Conservation (phyloP, 768 basidiomycete species). For the Boletus vinaceobasis region DNA sequence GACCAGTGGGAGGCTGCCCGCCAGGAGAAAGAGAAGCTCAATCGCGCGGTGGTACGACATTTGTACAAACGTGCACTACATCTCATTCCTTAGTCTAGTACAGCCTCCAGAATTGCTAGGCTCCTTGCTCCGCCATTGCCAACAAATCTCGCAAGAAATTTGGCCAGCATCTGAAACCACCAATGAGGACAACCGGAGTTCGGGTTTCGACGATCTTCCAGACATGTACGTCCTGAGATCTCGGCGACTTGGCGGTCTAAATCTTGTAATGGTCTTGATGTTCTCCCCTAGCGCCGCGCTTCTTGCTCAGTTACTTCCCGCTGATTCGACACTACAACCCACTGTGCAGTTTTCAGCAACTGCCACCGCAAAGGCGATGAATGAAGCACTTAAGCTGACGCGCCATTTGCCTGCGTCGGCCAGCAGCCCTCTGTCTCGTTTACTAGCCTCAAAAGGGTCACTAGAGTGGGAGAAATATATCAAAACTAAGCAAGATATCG, state of each 20-base stretch:
- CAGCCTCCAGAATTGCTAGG: constrained; percentile 71
- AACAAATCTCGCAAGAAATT: constrained; percentile 47
- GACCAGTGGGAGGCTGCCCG: constrained; percentile 72
- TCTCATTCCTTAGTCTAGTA: constrained; percentile 16
- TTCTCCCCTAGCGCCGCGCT: constrained; percentile 36
- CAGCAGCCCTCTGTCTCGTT: constrained; percentile 65
- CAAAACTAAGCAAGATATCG: constrained; percentile 47
- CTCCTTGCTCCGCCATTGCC: constrained; percentile 51
- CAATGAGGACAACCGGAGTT: constrained; percentile 35
- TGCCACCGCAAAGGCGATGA: constrained; percentile 54
- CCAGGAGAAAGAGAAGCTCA: constrained; percentile 53
- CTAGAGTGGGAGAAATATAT: constrained; percentile 73
- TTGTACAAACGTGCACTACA: constrained; percentile 9
- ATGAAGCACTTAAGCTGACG: constrained; percentile 61
- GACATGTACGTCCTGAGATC: constrained; percentile 50
- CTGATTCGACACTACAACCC: constrained; percentile 48
- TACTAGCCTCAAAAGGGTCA: constrained; percentile 67
- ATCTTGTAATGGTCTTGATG: constrained; percentile 4
- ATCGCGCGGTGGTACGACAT: constrained; percentile 60
- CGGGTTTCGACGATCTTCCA: constrained; percentile 47
- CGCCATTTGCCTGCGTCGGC: constrained; percentile 53
- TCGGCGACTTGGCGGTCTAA: not conserved
- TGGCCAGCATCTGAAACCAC: constrained; percentile 42
- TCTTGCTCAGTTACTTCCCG: constrained; percentile 46
- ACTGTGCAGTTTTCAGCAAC: constrained; percentile 51